A percentile compares a stretch with the other conserved stretches of the same genome.
These are phyloP conservation scores for Russula olivacea DNA, from an alignment of 768 basidiomycete species.

Conservation along the genomic window DNA sequence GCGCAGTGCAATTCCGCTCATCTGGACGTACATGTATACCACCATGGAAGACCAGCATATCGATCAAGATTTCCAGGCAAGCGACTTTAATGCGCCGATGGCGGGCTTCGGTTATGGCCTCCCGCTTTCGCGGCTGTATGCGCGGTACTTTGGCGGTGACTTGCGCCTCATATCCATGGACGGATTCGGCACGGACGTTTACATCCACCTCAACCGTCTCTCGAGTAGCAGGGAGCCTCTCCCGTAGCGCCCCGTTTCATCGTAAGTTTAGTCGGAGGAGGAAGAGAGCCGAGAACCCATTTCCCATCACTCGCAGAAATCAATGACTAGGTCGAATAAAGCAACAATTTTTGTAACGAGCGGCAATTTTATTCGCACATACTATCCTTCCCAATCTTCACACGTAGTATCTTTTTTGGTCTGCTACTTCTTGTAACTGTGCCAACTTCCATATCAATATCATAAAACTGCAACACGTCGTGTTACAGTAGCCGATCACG, in stretches of 20 bases:
- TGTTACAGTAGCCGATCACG: neutral
- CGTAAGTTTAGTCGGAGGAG: conserved; percentile 1
- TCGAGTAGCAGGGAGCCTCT: conserved; percentile 79
- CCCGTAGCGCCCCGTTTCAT: conserved; percentile 35
- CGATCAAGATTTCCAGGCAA: conserved; percentile 72
- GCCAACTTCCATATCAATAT: neutral
- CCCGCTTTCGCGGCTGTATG: conserved; percentile 90
- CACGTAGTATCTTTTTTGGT: neutral
- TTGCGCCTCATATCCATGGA: conserved; percentile 95
- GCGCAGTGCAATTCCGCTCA: conserved; percentile 80
- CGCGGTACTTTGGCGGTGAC: conserved; percentile 93
- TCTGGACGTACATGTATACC: conserved; percentile 99
- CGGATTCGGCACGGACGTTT: conserved; percentile 93
- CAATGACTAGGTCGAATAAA: neutral
- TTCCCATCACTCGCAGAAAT: neutral
- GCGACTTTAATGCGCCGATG: conserved; percentile 96
- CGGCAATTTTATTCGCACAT: neutral
- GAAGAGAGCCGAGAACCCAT: neutral
- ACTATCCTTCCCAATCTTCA: neutral
- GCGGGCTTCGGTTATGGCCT: conserved; percentile 95
- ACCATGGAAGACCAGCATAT: conserved; percentile 69
- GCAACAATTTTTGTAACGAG: neutral
- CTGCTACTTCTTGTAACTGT: neutral
- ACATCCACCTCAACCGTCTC: conserved; percentile 83
- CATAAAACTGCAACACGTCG: neutral